Evolutionary conservation across 805 yeast genomes (phyloP), one percentile per base, ranked within the genome.

Genomic region (Candida dajiaensis): DNA sequence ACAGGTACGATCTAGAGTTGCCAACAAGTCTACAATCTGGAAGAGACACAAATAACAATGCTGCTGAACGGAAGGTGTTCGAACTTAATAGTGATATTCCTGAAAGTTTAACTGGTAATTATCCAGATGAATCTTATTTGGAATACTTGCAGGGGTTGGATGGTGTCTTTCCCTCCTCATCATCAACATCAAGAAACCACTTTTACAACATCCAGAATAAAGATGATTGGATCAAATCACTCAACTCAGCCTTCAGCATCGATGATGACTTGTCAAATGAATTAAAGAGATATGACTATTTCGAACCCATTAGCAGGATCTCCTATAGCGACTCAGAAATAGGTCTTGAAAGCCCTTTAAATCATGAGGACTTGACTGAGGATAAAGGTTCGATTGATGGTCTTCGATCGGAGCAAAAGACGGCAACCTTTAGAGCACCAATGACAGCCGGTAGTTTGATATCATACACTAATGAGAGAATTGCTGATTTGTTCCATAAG

Each of bases 201-300:
- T 33, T 16, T 8, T 23, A 1, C 37, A 42, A 46, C 10, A 22
- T 46, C 15, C 41, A 38, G n/a, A 43, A 41, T 23, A 47, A 44
- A 21, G 51, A 48, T 9, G 56, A 49, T 22, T 54, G 55, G 55
- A 48, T 54, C 7, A 37, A 42, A 12, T 43, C 54, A 2, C 46
- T 55, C 38, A 44, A 55, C 35, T 47, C 50, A 8, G 57, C 57
- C 5, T 53, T 55, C 19, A 52, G 42, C 10, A 38, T 54, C 19
- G 55, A 58, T 39, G 58, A 52, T 7, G 46, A 55, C 23, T 29
- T 54, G 7, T 40, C 46, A 4, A 43, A 38, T 35, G 54, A 48
- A 19, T 38, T 57, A 18, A 36, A 38, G n/a, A 41, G 33, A 15
- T 28, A 38, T 41, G 48, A 42, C 9, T 16, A 36, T 19, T 20